Evolutionary conservation across 129 eudicot species (phyloP), one percentile per base, ranked within the genome.

Genomic region (Cynara cardunculus): DNA sequence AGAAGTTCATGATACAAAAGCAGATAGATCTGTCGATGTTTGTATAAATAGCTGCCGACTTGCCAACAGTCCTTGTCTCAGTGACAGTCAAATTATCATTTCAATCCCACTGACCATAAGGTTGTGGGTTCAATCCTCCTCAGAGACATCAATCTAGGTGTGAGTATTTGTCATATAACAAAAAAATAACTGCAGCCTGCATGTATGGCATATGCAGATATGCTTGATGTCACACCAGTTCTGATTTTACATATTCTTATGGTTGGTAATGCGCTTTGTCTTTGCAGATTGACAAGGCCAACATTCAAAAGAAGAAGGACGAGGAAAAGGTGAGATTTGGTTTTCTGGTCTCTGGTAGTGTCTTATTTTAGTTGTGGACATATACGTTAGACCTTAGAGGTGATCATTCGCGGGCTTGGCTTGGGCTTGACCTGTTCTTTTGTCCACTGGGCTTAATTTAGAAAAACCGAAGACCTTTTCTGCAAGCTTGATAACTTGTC

Each of bases 291-390:
- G 98, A 93, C 73, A 81, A 82, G 91, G 98, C 98, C 72, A 84
- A 84, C 74, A 78, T 93, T 75, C 96, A 93, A 83, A 92, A 90
- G 95, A 92, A 92, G 85, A 92, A 90, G 84, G 98, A 93, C 0
- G 96, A 93, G 85, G 96, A 90, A 69, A 93, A 93, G 97, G 97
- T 90, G 26, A 71, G 83, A 72, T 25, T 46, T 31, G 18, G 4
- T 2, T 65, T 53, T 64, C 1, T 66, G 25, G 18, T 34, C 27
- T 70, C 1, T 67, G 34, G 24, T 27, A 24, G 21, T 12, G 56
- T 44, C 56, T 44, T 44, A 44, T 13, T 11, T 44, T 44, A 44
- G 14, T 12, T 62, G 2, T 61, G 32, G 34, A 21, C n/a, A 19
- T 25, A 5, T n/a, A 6, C 53, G 4, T 21, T 49, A 3, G 3